A percentile compares a stretch with the other conserved stretches of the same genome.
Conservation (phyloP, 192 early-diverging fungal genomes). For the Mortierella claussenii region DNA sequence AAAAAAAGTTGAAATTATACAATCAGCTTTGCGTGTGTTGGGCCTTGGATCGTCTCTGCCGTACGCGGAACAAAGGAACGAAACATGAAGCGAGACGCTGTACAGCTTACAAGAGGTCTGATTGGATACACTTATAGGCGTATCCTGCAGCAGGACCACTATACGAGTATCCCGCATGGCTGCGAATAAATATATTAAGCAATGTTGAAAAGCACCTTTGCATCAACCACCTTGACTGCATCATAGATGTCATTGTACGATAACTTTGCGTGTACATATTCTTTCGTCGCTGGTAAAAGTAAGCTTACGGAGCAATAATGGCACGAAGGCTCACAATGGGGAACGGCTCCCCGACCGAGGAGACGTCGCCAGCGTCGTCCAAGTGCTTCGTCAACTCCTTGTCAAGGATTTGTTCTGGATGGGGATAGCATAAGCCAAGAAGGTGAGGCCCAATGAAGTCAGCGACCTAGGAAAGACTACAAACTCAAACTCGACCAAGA, state of each 20-base stretch:
- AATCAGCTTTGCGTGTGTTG: no score
- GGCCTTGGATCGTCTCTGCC: no score
- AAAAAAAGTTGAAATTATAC: neutral
- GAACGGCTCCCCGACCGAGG: constrained; percentile 30
- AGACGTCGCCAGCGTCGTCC: constrained; percentile 47
- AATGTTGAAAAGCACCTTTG: neutral
- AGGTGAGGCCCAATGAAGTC: no score
- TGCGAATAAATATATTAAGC: constrained; percentile 21
- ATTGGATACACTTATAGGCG: constrained; percentile 83
- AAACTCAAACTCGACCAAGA: no score
- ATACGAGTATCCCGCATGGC: constrained; percentile 93
- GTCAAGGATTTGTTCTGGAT: constrained; percentile 53
- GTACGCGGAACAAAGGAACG: no score
- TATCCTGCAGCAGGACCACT: constrained; percentile 91
- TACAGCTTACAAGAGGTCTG: constrained; percentile 58
- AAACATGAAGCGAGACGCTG: no score
- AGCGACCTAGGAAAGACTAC: no score
- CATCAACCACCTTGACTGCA: neutral
- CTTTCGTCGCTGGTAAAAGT: neutral
- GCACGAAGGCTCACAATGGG: constrained; percentile 66
- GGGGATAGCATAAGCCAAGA: no score
- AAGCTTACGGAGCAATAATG: constrained; percentile 80
- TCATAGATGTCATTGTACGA: neutral
- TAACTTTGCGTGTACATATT: neutral
- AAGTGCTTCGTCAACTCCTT: constrained; percentile 65